These are phyloP conservation scores for Tephrocybe sp. DNA, from an alignment of 768 basidiomycete species.

Conservation along the genomic window DNA sequence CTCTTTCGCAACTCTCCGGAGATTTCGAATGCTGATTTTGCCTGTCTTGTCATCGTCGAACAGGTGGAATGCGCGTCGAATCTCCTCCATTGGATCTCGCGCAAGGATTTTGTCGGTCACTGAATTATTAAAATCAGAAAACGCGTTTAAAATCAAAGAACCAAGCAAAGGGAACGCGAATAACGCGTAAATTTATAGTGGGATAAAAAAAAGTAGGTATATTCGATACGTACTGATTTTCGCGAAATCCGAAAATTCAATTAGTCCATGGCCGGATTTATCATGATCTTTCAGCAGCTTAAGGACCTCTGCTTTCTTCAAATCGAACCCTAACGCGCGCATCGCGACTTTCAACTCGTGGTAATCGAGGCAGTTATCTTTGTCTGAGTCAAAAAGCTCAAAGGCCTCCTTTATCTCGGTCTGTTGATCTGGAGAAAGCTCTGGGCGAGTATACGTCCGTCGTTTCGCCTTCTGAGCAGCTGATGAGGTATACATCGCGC, in stretches of 20 bases:
- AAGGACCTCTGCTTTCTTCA: conserved; percentile 98
- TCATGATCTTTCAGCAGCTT: conserved; percentile 92
- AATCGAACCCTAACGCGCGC: conserved; percentile 95
- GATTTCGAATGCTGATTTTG: conserved; percentile 88
- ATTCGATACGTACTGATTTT: conserved; percentile 70
- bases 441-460: conserved; percentile 73
- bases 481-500: conserved; percentile 60
- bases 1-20: conserved; percentile 93
- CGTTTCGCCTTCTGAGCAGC: conserved; percentile 74
- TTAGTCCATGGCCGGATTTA: conserved; percentile 76
- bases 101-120: conserved; percentile 94
- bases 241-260: conserved; percentile 93
- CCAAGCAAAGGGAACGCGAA: background rate
- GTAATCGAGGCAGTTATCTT: conserved; percentile 94
- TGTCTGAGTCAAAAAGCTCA: conserved; percentile 98
- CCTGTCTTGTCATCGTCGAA: conserved; percentile 97
- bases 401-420: conserved; percentile 99
- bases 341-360: conserved; percentile 99
- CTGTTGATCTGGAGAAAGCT: conserved; percentile 85
- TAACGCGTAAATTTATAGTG: background rate
- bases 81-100: conserved; percentile 96
- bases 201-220: background rate
- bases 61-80: conserved; percentile 91
- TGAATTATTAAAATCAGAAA: conserved; percentile 31
- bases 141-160: conserved; percentile 7